Base-by-base conservation (phyloP, 1,284 basidiomycete species). In the Vanrija pseudolonga region DNA sequence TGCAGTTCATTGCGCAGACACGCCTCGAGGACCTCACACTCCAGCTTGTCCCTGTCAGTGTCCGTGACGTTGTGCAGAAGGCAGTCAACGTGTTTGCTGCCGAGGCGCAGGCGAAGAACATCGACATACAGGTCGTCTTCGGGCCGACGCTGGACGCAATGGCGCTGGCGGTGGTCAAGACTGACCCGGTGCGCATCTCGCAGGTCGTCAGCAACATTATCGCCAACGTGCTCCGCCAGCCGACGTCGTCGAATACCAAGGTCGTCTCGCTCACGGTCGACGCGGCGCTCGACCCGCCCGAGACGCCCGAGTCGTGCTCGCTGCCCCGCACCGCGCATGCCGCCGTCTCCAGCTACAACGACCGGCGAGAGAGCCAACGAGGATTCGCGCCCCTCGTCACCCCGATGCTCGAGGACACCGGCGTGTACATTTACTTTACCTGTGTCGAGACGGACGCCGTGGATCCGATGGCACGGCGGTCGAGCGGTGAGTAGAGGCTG, bases 1-100 rank as follows among this genome's bases (percentile, higher is more conserved):
- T 78, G 4, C 64, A 77, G 6, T 76, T 75, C 0, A 59, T 78
- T 7, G 76, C 75, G 4, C 60, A 74, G 19, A 71, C 77, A 28
- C 77, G 77, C 51, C 68, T 77, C 17, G 58, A 66, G 51, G 59
- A 63, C 61, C 58, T 66, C 3, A 48, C 50, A 0, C n/a, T 66
- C 6, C 58, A 60, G 47, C 50, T 59, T n/a, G 62, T 69, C 24
- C 67, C 69, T 32, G 69, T 64, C 44, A 62, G 71, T 18, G 41
- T 74, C 12, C 49, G 53, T 14, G 52, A 60, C 19, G 69, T 72
- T 46, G 65, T 67, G 4, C 62, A 61, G 22, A 69, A 65, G 39
- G 58, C 32, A 9, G 46, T 60, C 5, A 54, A 51, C 3, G 55
- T 63, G 2, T 66, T 66, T 32, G 23, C 56, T 17, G 42, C 50